Percentiles rank a stretch among this genome's conserved stretches.
phyloP scores from a whole-genome alignment of 2,329 filamentous ascomycete species.

The Fusarium duplospermum region DNA sequence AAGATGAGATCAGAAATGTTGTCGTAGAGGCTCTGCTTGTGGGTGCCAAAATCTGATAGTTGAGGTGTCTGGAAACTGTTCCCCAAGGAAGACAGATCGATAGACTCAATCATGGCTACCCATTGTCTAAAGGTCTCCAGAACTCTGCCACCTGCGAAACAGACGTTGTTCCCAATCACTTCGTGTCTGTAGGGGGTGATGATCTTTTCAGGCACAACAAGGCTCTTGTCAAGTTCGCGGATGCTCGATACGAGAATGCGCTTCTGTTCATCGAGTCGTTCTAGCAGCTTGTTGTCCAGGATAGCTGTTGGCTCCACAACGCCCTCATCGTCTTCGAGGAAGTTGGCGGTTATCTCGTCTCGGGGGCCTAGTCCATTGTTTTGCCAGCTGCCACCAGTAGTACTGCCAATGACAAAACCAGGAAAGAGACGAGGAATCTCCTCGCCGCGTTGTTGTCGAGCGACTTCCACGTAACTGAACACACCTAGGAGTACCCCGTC shows the following conservation, averaged over 20 bases:
- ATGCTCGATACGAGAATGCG: slow-evolving; percentile 87
- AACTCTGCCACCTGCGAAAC: slow-evolving; percentile 80
- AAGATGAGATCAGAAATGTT: slow-evolving; percentile 90
- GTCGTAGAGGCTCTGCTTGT: slow-evolving; percentile 95
- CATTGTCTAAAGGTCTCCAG: slow-evolving; percentile 91
- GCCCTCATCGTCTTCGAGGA: slow-evolving; percentile 85
- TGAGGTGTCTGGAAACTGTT: slow-evolving; percentile 86
- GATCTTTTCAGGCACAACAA: slow-evolving; percentile 82
- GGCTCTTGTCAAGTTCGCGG: slow-evolving; percentile 85
- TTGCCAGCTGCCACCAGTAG: slow-evolving; percentile 88
- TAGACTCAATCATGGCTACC: slow-evolving; percentile 89
- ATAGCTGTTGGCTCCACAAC: slow-evolving; percentile 76
- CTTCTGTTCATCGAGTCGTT: slow-evolving; percentile 87
- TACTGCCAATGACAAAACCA: slow-evolving; percentile 90
- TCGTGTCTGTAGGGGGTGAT: slow-evolving; percentile 83
- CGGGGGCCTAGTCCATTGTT: slow-evolving; percentile 73
- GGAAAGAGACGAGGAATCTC: slow-evolving; percentile 93
- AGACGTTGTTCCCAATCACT: slow-evolving; percentile 84
- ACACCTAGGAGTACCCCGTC: slow-evolving; percentile 95
- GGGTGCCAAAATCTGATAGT: slow-evolving; percentile 84
- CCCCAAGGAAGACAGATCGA: slow-evolving; percentile 84
- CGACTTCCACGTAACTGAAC: slow-evolving; percentile 96
- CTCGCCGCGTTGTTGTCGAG: slow-evolving; percentile 91
- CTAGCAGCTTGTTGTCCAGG: slow-evolving; percentile 81
- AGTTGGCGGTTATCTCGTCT: slow-evolving; percentile 82